Percentiles rank a stretch among this genome's conserved stretches.
phyloP scores from a whole-genome alignment of 2,329 filamentous ascomycete genomes.

The Diaporthe amygdali region DNA sequence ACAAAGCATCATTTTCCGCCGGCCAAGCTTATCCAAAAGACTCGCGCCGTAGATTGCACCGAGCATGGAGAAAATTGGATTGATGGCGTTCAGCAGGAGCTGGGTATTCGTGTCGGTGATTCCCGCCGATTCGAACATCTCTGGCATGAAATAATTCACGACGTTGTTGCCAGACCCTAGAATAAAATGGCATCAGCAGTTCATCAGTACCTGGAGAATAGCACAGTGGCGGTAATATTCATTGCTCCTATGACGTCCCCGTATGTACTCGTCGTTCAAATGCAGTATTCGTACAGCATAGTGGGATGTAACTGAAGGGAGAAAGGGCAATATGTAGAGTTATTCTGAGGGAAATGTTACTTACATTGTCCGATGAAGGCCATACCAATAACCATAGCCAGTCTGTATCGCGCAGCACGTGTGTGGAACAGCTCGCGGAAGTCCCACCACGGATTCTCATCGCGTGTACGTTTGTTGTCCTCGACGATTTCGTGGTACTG shows the following conservation, averaged over 20 bases:
- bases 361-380: conserved; percentile 49
- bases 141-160: conserved; percentile 53
- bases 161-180: conserved; percentile 41
- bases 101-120: conserved; percentile 44
- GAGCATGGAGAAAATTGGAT: conserved; percentile 54
- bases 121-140: conserved; percentile 57
- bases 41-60: conserved; percentile 55
- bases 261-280: too few species aligned
- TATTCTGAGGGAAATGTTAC: background rate
- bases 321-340: background rate
- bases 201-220: background rate
- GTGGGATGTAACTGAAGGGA: background rate
- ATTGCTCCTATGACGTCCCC: background rate
- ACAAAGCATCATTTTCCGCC: conserved; percentile 47
- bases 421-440: conserved; percentile 48
- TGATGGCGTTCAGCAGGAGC: conserved; percentile 57
- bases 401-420: conserved; percentile 43
- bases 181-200: too few species aligned
- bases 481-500: conserved; percentile 47
- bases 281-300: background rate
- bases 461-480: conserved; percentile 43
- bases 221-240: background rate
- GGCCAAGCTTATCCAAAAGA: conserved; percentile 55
- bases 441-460: conserved; percentile 52
- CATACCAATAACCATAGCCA: conserved; percentile 46